Base-by-base conservation (phyloP, 202 grass and related monocot species). In the Hordeum pubiflorum region DNA sequence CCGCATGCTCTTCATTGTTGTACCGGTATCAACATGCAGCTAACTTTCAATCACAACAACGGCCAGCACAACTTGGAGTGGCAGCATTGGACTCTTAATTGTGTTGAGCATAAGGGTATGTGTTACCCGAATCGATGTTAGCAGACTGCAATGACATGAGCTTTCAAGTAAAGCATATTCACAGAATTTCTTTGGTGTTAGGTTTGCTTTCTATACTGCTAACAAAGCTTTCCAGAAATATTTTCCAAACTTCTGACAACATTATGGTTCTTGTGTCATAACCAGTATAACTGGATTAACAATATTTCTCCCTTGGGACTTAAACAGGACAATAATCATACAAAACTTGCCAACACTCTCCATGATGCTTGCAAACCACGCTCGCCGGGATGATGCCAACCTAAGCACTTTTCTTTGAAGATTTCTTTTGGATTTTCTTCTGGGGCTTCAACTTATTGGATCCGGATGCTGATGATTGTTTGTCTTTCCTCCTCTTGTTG, bases 401-500 rank as follows among this genome's bases (percentile, higher is more conserved):
- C 69, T 91, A 91, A 79, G 73, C 68, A 12, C 83, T 89, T 75
- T 90, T 91, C 84, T 87, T 86, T 1, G 75, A 86, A n/a, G 79
- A 72, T 82, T 94, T 97, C 89, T 97, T 96, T 4, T 69, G 15
- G 10, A 76, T 24, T 59, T 93, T 95, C 77, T 96, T 96, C 62
- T 91, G 87, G 1, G 87, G 33, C 72, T 96, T 96, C 58, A 99
- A 63, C 75, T 93, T 99, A 73, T 79, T 82, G n/a, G 85, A 87
- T 78, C 82, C 60, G 0, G 86, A 86, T 24, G 67, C 79, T 0
- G 61, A 83, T 2, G 61, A 76, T 13, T 87, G 76, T 36, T 79
- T 89, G 11, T 96, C 89, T 74, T 81, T 99, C 78, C 64, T 89
- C 55, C 96, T 90, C 72, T 96, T 91, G 83, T 91, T 99, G 69